Conservation (phyloP, 2,329 filamentous ascomycete species). For the Aspergillus fumigatus region DNA sequence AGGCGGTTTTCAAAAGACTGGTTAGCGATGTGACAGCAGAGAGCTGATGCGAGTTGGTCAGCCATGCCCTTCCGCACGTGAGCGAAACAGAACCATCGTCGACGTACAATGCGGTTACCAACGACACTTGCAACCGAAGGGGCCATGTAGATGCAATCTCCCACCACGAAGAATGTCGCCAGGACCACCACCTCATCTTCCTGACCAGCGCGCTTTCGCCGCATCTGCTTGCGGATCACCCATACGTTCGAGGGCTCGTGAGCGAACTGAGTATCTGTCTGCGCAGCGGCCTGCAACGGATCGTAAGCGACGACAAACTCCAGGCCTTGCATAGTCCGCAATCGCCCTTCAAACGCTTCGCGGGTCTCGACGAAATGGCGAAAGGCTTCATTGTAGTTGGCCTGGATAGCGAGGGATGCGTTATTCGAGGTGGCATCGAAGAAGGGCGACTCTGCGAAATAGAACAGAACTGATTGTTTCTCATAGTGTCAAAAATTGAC, state of each 20-base stretch:
- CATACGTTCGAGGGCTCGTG: constrained; percentile 51
- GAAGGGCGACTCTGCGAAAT: constrained; percentile 60
- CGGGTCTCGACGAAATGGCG: constrained; percentile 51
- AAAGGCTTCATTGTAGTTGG: constrained; percentile 45
- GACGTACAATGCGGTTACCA: constrained; percentile 49
- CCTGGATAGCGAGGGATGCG: constrained; percentile 51
- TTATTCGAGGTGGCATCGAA: constrained; percentile 60
- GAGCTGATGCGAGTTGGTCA: constrained; percentile 36
- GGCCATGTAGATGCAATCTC: constrained; percentile 58
- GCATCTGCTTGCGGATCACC: constrained; percentile 57
- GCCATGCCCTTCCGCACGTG: constrained; percentile 5
- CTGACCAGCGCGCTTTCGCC: constrained; percentile 40
- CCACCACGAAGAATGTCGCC: constrained; percentile 58
- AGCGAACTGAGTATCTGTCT: constrained; percentile 36
- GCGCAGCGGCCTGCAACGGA: constrained; percentile 46
- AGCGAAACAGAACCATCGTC: neutral
- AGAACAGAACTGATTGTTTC: constrained; percentile 49
- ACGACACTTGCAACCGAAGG: constrained; percentile 57
- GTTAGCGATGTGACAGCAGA: constrained; percentile 53
- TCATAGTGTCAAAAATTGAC: neutral
- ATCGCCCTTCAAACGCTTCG: constrained; percentile 50
- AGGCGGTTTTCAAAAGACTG: constrained; percentile 51
- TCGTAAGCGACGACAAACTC: constrained; percentile 59
- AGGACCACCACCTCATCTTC: constrained; percentile 51
- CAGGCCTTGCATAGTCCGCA: constrained; percentile 53